A percentile compares a stretch with the other conserved stretches of the same genome.
Evolutionary conservation across 1,139 yeast species (phyloP).

Genomic region (Yamadazyma mexicana): DNA sequence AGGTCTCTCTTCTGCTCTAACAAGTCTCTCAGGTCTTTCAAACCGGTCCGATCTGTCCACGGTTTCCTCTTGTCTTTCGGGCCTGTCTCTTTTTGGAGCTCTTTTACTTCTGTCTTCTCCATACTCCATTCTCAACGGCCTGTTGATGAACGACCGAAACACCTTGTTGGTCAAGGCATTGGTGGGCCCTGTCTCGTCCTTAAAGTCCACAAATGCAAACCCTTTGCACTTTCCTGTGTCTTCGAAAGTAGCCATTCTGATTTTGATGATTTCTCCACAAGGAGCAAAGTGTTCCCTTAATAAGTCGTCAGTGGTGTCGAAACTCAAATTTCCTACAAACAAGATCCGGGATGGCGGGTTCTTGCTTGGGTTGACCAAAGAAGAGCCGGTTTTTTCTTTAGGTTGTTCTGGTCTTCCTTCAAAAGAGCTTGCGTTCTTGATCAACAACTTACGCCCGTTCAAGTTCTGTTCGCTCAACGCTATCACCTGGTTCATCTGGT

Average conservation of each 20-base stretch:
- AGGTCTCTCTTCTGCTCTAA: conserved; percentile 12
- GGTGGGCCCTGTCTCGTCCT: conserved; percentile 77
- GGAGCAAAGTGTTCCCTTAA: conserved; percentile 75
- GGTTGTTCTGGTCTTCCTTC: conserved; percentile 93
- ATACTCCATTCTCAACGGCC: conserved; percentile 82
- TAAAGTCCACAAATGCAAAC: conserved; percentile 89
- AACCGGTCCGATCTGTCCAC: conserved; percentile 1
- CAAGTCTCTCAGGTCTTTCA: conserved; percentile 2
- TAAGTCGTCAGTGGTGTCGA: conserved; percentile 84
- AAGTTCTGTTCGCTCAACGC: conserved; percentile 67
- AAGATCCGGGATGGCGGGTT: conserved; percentile 88
- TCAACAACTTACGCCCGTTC: conserved; percentile 83
- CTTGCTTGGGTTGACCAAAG: conserved; percentile 43
- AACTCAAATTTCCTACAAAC: conserved; percentile 90
- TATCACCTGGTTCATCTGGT: conserved; percentile 65
- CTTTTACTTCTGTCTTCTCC: conserved; percentile 95
- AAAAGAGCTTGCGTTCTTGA: conserved; percentile 76
- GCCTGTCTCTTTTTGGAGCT: conserved; percentile 41
- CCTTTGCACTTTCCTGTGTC: conserved; percentile 97
- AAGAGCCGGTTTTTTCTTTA: conserved; percentile 33
- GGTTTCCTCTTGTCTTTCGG: conserved; percentile 10
- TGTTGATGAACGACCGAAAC: conserved; percentile 65
- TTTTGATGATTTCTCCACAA: conserved; percentile 76
- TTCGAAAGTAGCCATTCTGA: conserved; percentile 96
- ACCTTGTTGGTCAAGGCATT: conserved; percentile 74